Conservation (phyloP, 768 basidiomycete species). For the Suillus americanus region DNA sequence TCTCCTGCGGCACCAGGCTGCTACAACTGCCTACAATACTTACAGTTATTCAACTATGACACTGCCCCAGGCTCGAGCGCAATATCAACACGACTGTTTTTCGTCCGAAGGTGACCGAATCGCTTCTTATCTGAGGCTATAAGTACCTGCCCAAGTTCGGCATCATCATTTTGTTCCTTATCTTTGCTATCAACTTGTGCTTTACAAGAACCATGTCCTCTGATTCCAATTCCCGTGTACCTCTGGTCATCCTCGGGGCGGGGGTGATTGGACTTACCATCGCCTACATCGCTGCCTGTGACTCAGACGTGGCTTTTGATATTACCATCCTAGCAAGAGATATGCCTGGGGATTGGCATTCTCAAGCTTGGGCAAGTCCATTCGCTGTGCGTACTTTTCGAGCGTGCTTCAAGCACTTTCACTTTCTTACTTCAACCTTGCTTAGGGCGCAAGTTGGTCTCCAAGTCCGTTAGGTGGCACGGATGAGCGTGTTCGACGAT, state of each 20-base stretch:
- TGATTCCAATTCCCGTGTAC: constrained; percentile 9
- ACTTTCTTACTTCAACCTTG: background rate
- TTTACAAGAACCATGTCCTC: constrained; percentile 13
- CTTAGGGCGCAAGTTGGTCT: constrained; percentile 49
- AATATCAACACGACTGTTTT: background rate
- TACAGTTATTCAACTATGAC: background rate
- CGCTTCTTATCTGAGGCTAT: background rate
- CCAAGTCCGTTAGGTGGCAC: constrained; percentile 38
- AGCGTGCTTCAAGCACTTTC: background rate
- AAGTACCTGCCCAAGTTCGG: background rate
- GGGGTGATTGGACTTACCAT: constrained; percentile 41
- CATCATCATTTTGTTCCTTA: background rate
- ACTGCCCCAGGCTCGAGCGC: background rate
- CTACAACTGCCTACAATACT: background rate
- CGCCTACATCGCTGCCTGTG: constrained; percentile 32
- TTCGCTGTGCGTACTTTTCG: constrained; percentile 40
- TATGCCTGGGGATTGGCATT: constrained; percentile 38
- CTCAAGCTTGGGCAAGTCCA: constrained; percentile 49
- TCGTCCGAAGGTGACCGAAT: constrained; percentile 1
- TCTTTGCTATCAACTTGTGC: background rate
- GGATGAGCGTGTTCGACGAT: constrained; percentile 33
- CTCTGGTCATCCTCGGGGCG: constrained; percentile 36
- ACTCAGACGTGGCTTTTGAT: constrained; percentile 16
- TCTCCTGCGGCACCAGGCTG: background rate
- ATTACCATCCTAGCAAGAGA: constrained; percentile 36